These are phyloP conservation scores for Pythium biforme DNA, from an alignment of 352 stramenopile genomes.

Conservation along the genomic window DNA sequence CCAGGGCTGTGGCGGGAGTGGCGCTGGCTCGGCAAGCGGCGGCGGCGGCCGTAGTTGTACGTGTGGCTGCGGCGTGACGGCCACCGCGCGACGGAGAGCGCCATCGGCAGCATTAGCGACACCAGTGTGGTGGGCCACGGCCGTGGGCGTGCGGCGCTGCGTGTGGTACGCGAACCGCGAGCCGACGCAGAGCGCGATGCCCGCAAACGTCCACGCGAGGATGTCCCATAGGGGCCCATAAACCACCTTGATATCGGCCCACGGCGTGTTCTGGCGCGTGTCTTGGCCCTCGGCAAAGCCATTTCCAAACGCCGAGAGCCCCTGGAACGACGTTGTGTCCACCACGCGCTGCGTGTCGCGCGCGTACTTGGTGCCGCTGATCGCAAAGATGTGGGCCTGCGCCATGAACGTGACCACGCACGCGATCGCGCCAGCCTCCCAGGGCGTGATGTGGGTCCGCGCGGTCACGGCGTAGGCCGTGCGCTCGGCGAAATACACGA, in stretches of 20 bases:
- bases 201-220: slow-evolving; percentile 8
- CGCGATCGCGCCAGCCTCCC: neutral
- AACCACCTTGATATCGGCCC: neutral
- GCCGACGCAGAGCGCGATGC: neutral
- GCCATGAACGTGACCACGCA: slow-evolving; percentile 7
- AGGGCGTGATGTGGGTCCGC: neutral
- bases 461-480: neutral
- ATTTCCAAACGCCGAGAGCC: slow-evolving; percentile 9
- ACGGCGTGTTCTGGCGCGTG: neutral
- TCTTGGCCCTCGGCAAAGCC: slow-evolving; percentile 8
- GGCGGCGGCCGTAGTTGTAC: too few relatives aligned
- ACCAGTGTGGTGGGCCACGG: neutral
- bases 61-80: neutral
- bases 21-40: too few relatives aligned
- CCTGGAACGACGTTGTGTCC: slow-evolving; percentile 1
- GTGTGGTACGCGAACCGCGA: slow-evolving; percentile 4
- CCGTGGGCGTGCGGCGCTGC: neutral
- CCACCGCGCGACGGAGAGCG: neutral
- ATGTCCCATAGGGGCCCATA: slow-evolving; percentile 6
- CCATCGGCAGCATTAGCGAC: neutral
- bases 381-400: slow-evolving; percentile 3
- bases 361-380: slow-evolving; percentile 7
- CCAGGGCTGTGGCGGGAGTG: slow-evolving; percentile 3
- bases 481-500: slow-evolving; percentile 19
- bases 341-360: slow-evolving; percentile 7